A percentile compares a stretch with the other conserved stretches of the same genome.
Evolutionary conservation across 306 rosid species (phyloP).

Genomic region (Rubus idaeus): DNA sequence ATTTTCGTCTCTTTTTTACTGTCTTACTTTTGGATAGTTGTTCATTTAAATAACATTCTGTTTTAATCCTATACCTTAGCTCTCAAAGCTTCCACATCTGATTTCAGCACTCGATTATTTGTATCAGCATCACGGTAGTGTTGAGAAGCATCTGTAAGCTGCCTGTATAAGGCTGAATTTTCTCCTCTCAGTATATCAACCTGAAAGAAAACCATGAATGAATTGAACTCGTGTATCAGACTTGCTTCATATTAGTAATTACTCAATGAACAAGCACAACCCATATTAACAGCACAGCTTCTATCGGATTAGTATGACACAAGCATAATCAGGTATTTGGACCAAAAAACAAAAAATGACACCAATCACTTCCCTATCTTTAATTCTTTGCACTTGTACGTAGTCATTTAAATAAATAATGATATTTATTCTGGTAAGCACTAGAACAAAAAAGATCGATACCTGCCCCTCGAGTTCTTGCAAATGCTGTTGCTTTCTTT

Average conservation of each 20-base stretch:
- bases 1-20: too few relatives aligned
- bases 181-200: constrained; percentile 64
- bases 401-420: too few relatives aligned
- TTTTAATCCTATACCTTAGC: constrained; percentile 62
- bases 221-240: not conserved
- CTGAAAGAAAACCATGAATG: constrained; percentile 34
- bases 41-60: not conserved
- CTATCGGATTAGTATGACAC: not conserved
- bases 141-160: constrained; percentile 57
- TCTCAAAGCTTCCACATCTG: constrained; percentile 89
- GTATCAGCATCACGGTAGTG: constrained; percentile 76
- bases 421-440: not conserved
- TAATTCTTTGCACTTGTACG: too few relatives aligned
- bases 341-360: not conserved
- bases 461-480: constrained; percentile 78
- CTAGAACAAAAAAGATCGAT: not conserved
- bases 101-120: constrained; percentile 71
- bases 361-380: too few relatives aligned
- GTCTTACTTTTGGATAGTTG: not conserved
- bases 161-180: constrained; percentile 56
- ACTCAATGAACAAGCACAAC: not conserved
- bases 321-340: not conserved
- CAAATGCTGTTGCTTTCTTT: constrained; percentile 75
- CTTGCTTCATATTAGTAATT: not conserved
- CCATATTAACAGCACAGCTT: not conserved